phyloP scores from a whole-genome alignment of 2,329 filamentous ascomycete genomes.

The Didymellaceae sp. region DNA sequence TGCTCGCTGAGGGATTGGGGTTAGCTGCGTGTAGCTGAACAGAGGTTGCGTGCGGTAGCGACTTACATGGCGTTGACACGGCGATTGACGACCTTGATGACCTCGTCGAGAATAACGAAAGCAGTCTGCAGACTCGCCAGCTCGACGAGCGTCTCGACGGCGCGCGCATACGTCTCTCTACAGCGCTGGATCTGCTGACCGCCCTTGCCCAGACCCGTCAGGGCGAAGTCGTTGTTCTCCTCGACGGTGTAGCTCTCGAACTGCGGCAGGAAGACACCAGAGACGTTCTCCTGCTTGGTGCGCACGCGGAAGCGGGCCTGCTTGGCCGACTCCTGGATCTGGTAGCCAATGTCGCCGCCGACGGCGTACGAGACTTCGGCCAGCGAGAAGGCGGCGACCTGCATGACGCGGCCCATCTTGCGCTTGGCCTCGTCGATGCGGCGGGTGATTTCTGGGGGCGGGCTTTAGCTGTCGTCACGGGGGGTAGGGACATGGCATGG shows the following conservation, averaged over 20 bases:
- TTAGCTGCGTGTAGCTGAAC: background rate
- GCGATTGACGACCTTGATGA: slow-evolving; percentile 98
- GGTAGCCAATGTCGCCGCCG: slow-evolving; percentile 90
- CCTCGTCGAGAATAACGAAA: slow-evolving; percentile 96
- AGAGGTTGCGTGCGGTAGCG: slow-evolving; percentile 4
- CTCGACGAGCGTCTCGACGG: slow-evolving; percentile 94
- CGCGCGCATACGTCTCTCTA: slow-evolving; percentile 92
- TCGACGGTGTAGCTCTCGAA: slow-evolving; percentile 93
- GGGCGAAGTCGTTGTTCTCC: slow-evolving; percentile 91
- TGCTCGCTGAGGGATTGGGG: slow-evolving; percentile 67
- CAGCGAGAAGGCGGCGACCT: slow-evolving; percentile 96
- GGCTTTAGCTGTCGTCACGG: slow-evolving; percentile 8
- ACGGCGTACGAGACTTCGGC: slow-evolving; percentile 98
- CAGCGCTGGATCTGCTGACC: slow-evolving; percentile 96
- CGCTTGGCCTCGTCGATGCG: slow-evolving; percentile 98
- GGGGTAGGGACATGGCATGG: background rate
- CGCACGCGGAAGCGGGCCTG: slow-evolving; percentile 90
- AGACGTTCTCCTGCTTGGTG: slow-evolving; percentile 98
- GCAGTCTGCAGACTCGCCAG: slow-evolving; percentile 95
- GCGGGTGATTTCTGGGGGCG: slow-evolving; percentile 77
- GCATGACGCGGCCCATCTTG: slow-evolving; percentile 99
- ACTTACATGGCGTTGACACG: slow-evolving; percentile 94
- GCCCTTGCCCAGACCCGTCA: slow-evolving; percentile 95
- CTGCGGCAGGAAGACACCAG: slow-evolving; percentile 89
- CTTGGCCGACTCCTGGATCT: slow-evolving; percentile 95